Evolutionary conservation across 768 basidiomycete species (phyloP).

Genomic region (Guyanaporus albipodus): DNA sequence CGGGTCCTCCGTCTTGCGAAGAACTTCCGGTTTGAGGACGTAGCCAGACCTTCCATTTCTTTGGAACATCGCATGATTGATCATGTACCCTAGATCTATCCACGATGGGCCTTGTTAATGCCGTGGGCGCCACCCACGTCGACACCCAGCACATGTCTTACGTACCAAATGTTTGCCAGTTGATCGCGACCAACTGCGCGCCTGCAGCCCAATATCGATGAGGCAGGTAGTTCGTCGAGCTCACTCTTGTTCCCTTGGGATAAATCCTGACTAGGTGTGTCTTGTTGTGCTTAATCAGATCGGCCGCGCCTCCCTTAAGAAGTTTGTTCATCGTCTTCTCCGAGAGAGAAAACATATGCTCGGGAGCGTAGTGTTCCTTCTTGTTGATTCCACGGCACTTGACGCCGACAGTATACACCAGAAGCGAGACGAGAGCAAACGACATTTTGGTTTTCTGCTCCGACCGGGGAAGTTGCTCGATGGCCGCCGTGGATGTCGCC

Average conservation of each 20-base stretch:
- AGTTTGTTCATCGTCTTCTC: conserved; percentile 78
- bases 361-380: conserved; percentile 77
- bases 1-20: conserved; percentile 51
- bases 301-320: conserved; percentile 59
- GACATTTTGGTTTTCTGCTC: conserved; percentile 66
- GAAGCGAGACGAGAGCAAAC: conserved; percentile 59
- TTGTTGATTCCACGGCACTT: conserved; percentile 90
- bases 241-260: conserved; percentile 77
- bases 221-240: conserved; percentile 84
- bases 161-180: conserved; percentile 96
- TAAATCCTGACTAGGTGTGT: conserved; percentile 83
- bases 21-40: conserved; percentile 80
- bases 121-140: background rate
- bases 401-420: conserved; percentile 94
- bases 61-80: conserved; percentile 96
- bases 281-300: conserved; percentile 83
- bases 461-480: conserved; percentile 16
- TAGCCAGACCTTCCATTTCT: conserved; percentile 86
- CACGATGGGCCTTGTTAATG: background rate
- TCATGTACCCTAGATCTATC: conserved; percentile 82
- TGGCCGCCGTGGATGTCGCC: conserved; percentile 10
- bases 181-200: conserved; percentile 86
- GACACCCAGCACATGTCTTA: conserved; percentile 3
- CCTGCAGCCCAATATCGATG: conserved; percentile 89
- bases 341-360: conserved; percentile 91